Evolutionary conservation across 352 stramenopile species (phyloP).

Genomic region (Globisporangium camurandrum): DNA sequence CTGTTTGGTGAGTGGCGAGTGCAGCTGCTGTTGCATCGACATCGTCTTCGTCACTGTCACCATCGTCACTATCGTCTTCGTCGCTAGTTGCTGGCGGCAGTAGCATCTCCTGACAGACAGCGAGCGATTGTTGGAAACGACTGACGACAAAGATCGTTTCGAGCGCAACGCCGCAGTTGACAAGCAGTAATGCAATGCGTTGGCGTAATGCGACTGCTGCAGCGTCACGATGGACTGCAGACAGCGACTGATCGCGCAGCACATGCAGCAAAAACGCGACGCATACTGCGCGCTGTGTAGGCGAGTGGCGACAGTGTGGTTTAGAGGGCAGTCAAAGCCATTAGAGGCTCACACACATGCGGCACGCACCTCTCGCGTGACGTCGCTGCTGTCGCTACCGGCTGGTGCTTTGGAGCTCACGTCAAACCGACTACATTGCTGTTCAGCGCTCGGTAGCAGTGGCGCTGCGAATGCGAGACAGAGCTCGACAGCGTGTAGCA

Average conservation of each 20-base stretch:
- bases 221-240: not conserved
- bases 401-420: not conserved
- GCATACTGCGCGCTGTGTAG: conserved; percentile 16
- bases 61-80: conserved; percentile 15
- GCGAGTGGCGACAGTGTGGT: not conserved
- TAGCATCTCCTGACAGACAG: conserved; percentile 16
- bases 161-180: conserved; percentile 24
- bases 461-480: conserved; percentile 18
- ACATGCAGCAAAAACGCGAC: conserved; percentile 33
- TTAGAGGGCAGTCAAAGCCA: not conserved
- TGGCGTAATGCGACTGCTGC: not conserved
- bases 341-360: not conserved
- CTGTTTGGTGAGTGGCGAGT: conserved; percentile 27
- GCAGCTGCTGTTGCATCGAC: conserved; percentile 15
- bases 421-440: not conserved
- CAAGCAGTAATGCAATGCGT: conserved; percentile 20
- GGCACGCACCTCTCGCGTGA: conserved; percentile 10
- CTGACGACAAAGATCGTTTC: conserved; percentile 36
- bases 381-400: conserved; percentile 1
- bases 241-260: conserved; percentile 13
- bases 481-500: conserved; percentile 10
- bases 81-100: conserved; percentile 28
- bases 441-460: conserved; percentile 6
- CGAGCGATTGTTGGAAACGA: conserved; percentile 51
- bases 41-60: conserved; percentile 20